Base-by-base conservation (phyloP, 805 yeast species). In the Diddensiella santjacobensis region DNA sequence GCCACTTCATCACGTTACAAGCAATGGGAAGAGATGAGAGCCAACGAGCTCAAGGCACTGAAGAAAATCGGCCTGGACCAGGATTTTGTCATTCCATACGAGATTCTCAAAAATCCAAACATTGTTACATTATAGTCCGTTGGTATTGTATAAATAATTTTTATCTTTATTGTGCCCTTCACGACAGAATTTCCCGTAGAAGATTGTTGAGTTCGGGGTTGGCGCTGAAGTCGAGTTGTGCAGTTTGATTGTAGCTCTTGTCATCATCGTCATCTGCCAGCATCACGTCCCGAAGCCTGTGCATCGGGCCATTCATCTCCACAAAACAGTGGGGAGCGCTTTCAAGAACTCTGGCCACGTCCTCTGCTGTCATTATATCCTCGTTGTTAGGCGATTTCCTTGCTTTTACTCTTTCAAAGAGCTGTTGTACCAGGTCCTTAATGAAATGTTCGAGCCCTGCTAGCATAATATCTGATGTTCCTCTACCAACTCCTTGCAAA, bases 381-480 rank as follows among this genome's bases (percentile, higher is more conserved):
- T 70, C 68, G 53, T 68, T 66, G 47, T 62, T 61, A 19, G 42
- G 68, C 66, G 59, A 70, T 69, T 74, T 75, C 43, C 89, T 69
- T 58, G 79, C 80, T 51, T 83, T 75, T 4, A 83, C 84, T 2
- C 81, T 76, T 59, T 86, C 95, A 39, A 87, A 76, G 2, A 88
- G 80, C 54, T 79, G 78, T 58, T 87, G 93, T 3, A 91, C 67
- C 8, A 90, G 70, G 50, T 80, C 78, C 58, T 83, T 85, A 54
- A 93, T 66, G 66, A 89, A 91, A 29, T 77, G 72, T 60, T 91
- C 97, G 38, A 93, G 69, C 0, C 96, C 97, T n/a, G 85, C 65
- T 19, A 81, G 70, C 53, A 90, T 63, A 17, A 93, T 70, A 47
- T 89, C 95, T n/a, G 86, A 77, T 3, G 84, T 86, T 18, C 80